Base-by-base conservation (phyloP, 2,329 filamentous ascomycete species). In the Drechslerella dactyloides region DNA sequence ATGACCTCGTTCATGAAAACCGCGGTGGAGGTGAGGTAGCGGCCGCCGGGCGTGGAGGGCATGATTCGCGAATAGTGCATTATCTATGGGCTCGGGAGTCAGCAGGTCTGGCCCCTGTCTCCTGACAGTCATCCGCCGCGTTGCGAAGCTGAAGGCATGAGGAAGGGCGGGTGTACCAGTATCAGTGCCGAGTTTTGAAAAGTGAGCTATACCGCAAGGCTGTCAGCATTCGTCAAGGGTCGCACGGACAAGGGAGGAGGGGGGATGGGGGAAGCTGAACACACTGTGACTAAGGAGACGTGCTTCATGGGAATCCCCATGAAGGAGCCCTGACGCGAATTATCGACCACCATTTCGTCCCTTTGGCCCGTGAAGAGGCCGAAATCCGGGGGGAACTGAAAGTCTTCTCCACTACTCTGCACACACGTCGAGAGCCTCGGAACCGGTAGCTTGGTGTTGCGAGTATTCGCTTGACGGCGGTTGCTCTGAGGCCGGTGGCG, bases 61-160 rank as follows among this genome's bases (percentile, higher is more conserved):
- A 97, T 97, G 72, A 96, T 87, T 75, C 93, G 87, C 30, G 93
- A 96, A 80, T 97, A 96, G 82, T 97, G 93, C 84, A 96, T 90
- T 63, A 97, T 85, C 90, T 93, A 77, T 76, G 78, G 21, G 10
- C 23, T 50, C 42, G 50, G 55, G 46, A 62, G 53, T 48, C 30
- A 37, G 33, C 60, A n/a, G 24, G 13, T 19, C 50, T 15, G 11
- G 10, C 30, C 21, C 44, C 44, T 19, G 44, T 19, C 4, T 19
- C 21, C 17, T 37, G 33, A 23, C 15, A 19, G 50, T 17, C 23
- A 23, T 33, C 35, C 44, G n/a, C 33, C 30, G 35, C 30, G 48
- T 53, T 54, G 24, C 21, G 37, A 21, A 37, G 33, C 30, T 11
- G 42, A 4, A 17, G 17, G 57, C 8, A 23, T 30, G 19, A 61